Percentiles rank a stretch among this genome's conserved stretches.
These are phyloP conservation scores for Termitomyces bulborhizus DNA, from an alignment of 768 basidiomycete species.

Conservation along the genomic window DNA sequence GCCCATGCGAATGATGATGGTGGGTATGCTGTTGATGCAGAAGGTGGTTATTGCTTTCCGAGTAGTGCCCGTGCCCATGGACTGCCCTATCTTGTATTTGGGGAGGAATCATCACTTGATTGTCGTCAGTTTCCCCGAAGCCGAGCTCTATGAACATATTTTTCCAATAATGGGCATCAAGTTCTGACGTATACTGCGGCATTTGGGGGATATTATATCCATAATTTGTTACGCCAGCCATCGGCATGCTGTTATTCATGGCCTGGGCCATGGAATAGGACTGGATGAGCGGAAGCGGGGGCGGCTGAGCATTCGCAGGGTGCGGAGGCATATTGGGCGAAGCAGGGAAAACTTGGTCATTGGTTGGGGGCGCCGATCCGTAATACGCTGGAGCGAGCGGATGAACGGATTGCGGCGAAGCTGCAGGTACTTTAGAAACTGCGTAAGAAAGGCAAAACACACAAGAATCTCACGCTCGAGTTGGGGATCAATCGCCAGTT, in stretches of 20 bases:
- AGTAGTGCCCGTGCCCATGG: constrained; percentile 18
- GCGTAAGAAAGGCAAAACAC: neutral
- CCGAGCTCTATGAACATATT: constrained; percentile 74
- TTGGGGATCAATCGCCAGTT: constrained; percentile 48
- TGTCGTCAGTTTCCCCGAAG: constrained; percentile 45
- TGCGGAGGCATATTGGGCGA: constrained; percentile 24
- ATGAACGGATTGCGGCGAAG: constrained; percentile 12
- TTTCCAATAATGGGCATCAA: constrained; percentile 68
- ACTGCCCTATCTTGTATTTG: constrained; percentile 16
- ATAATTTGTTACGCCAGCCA: constrained; percentile 18
- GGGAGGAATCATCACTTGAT: constrained; percentile 18
- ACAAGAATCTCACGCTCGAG: constrained; percentile 38
- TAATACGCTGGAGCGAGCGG: constrained; percentile 26
- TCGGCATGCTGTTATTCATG: constrained; percentile 1
- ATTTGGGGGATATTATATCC: constrained; percentile 29
- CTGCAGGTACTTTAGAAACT: constrained; percentile 13
- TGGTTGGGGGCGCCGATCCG: neutral
- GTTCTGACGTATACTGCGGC: constrained; percentile 42
- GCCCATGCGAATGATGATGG: constrained; percentile 21
- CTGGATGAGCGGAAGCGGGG: constrained; percentile 10
- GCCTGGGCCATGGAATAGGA: neutral
- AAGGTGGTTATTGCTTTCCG: constrained; percentile 17
- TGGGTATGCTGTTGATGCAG: constrained; percentile 12
- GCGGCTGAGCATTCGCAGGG: constrained; percentile 22
- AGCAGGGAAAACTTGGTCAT: constrained; percentile 26